Evolutionary conservation across 139 green algal genomes (phyloP), one percentile per base, ranked within the genome.

Genomic region (Chlorella sp.): DNA sequence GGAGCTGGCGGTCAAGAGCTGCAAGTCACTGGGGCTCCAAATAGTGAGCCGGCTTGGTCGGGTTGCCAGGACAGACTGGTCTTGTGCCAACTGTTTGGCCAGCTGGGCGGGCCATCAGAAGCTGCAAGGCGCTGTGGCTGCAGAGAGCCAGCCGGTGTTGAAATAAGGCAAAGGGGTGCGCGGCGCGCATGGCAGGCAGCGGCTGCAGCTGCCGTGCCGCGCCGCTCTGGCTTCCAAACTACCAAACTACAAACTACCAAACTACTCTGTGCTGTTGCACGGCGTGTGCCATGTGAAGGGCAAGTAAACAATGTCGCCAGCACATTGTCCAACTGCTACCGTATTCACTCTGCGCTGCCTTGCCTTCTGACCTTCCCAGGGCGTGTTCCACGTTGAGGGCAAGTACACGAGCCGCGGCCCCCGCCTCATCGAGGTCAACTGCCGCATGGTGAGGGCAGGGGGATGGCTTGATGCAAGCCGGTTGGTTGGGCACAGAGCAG

Each of bases 341-440:
- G 3, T 24, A 3, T 16, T 16, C 56, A 65, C 34, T 16, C 65
- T 20, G 9, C 65, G 2, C 73, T 24, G 32, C 48, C 8, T 48
- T 11, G n/a, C 28, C 76, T 0, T 13, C 56, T 38, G 24, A 20
- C 38, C 20, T 24, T 22, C 54, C 16, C 79, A 84, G 79, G 79
- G 79, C 6, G 79, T 84, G 43, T 76, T 76, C n/a, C 79, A 84
- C n/a, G 95, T 98, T 77, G 95, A 98, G 90, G 76, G 84, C 86
- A 98, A 98, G 91, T 95, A 94, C 89, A 98, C 95, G 11, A 88
- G 69, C 46, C 85, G 89, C 69, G 95, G 95, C 34, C 82, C 94
- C 19, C 89, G 92, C 19, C 90, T 97, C 40, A 97, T 98, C 73
- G 94, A 98, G 91, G 92, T 98, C 87, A 98, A 98, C 89, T 93